phyloP scores from a whole-genome alignment of 768 basidiomycete species.

The Lactarius sp. region DNA sequence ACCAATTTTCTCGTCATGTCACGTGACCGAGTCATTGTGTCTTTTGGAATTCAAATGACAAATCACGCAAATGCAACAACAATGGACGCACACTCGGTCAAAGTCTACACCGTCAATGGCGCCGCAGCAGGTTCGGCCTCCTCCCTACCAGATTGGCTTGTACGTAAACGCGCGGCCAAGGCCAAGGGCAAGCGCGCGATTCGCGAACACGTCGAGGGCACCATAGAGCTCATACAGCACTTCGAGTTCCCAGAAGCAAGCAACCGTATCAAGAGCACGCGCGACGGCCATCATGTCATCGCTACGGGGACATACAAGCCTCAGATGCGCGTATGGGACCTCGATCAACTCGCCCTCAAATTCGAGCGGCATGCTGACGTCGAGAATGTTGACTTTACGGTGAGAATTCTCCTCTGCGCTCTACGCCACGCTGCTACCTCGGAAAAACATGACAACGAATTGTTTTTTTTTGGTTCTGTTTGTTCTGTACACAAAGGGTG shows the following conservation, averaged over 20 bases:
- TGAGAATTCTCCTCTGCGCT: conserved; percentile 50
- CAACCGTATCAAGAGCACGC: conserved; percentile 83
- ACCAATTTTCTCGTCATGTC: not conserved
- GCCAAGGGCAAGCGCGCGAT: conserved; percentile 57
- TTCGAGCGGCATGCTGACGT: conserved; percentile 95
- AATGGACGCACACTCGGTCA: conserved; percentile 45
- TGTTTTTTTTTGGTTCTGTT: not conserved
- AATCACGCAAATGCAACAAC: too few relatives aligned
- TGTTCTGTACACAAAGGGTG: not conserved
- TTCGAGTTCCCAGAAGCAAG: conserved; percentile 98
- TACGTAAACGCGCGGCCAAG: conserved; percentile 59
- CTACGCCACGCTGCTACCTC: not conserved
- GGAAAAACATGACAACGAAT: not conserved
- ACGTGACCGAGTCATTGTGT: not conserved
- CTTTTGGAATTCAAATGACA: too few relatives aligned
- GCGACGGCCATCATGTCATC: conserved; percentile 88
- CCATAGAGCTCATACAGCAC: conserved; percentile 88
- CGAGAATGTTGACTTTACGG: conserved; percentile 97
- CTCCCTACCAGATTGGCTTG: conserved; percentile 93
- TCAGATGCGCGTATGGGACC: conserved; percentile 92
- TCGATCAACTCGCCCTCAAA: conserved; percentile 87
- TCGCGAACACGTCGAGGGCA: conserved; percentile 74
- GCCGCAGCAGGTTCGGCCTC: conserved; percentile 82
- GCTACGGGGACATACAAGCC: conserved; percentile 98
- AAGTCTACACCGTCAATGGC: conserved; percentile 96